Conservation (phyloP, 306 rosid species). For the Begonia masoniana region DNA sequence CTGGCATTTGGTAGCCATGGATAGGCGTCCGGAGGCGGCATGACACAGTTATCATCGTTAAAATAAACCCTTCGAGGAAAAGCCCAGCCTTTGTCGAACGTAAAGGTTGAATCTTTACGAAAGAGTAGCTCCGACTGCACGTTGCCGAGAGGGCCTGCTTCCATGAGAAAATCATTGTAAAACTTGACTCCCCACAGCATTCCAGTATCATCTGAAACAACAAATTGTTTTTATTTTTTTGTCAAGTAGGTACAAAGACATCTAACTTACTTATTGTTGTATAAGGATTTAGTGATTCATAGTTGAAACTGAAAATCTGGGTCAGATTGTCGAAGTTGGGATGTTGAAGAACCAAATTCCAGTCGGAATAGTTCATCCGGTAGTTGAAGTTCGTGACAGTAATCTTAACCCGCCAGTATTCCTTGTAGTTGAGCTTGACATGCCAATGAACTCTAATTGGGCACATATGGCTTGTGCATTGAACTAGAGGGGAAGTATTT, state of each 20-base stretch:
- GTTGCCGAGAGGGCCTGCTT: slow-evolving; percentile 38
- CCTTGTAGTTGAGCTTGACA: slow-evolving; percentile 39
- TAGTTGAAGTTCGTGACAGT: slow-evolving; percentile 48
- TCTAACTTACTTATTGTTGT: slow-evolving; percentile 35
- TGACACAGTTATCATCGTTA: slow-evolving; percentile 50
- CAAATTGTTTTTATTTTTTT: too few relatives aligned
- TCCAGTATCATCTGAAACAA: slow-evolving; percentile 39
- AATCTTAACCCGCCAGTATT: slow-evolving; percentile 54
- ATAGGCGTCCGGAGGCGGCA: slow-evolving; percentile 59
- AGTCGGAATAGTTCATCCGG: slow-evolving; percentile 43
- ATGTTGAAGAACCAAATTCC: slow-evolving; percentile 50
- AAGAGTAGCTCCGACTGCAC: slow-evolving; percentile 50
- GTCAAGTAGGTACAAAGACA: slow-evolving; percentile 10
- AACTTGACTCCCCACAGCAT: slow-evolving; percentile 50
- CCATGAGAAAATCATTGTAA: slow-evolving; percentile 39
- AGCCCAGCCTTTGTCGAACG: slow-evolving; percentile 53
- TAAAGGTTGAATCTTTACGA: slow-evolving; percentile 34
- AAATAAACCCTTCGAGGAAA: slow-evolving; percentile 48
- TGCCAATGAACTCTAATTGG: slow-evolving; percentile 59
- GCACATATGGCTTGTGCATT: slow-evolving; percentile 52
- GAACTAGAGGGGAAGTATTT: slow-evolving; percentile 33
- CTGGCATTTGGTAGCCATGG: slow-evolving; percentile 40
- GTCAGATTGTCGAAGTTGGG: slow-evolving; percentile 49
- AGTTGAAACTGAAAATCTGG: slow-evolving; percentile 49
- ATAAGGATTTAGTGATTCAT: slow-evolving; percentile 29